Conservation (phyloP, 2,329 filamentous ascomycete species). For the Hypoxylon sp. region DNA sequence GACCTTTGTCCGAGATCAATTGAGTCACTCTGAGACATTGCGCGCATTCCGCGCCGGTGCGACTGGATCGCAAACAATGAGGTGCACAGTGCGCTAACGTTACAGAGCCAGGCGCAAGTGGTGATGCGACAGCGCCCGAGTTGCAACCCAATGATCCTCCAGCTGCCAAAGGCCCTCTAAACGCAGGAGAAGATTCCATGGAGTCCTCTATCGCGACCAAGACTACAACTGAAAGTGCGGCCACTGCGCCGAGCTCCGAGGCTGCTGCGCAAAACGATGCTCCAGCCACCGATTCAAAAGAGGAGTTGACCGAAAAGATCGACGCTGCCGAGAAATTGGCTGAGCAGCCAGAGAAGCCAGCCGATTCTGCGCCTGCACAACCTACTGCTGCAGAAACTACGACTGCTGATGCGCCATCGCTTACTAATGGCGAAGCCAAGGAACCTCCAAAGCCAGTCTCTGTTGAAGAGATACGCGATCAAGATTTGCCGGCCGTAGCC, state of each 20-base stretch:
- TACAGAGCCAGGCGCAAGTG: constrained; percentile 43
- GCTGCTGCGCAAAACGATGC: constrained; percentile 38
- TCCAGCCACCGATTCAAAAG: constrained; percentile 39
- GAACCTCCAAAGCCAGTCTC: constrained; percentile 51
- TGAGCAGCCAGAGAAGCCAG: constrained; percentile 48
- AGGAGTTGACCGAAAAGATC: constrained; percentile 45
- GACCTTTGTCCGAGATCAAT: constrained; percentile 41
- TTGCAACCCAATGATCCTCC: constrained; percentile 44
- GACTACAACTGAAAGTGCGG: constrained; percentile 24
- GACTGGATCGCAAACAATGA: constrained; percentile 35
- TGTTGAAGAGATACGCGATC: constrained; percentile 52
- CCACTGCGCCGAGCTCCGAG: constrained; percentile 36
- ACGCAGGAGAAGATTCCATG: constrained; percentile 44
- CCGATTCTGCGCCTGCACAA: constrained; percentile 37
- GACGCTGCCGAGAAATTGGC: constrained; percentile 42
- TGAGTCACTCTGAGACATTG: constrained; percentile 33
- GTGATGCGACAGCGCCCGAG: constrained; percentile 44
- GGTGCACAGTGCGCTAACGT: constrained; percentile 51
- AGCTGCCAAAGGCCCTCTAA: constrained; percentile 44
- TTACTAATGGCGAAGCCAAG: constrained; percentile 44
- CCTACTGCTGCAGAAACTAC: constrained; percentile 33
- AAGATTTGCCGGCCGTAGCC: constrained; percentile 45
- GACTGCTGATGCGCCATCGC: constrained; percentile 34
- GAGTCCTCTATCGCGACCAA: constrained; percentile 39
- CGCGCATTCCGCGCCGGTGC: constrained; percentile 38